These are phyloP conservation scores for Pichia sp. DNA, from an alignment of 1,139 yeast genomes.

Conservation along the genomic window DNA sequence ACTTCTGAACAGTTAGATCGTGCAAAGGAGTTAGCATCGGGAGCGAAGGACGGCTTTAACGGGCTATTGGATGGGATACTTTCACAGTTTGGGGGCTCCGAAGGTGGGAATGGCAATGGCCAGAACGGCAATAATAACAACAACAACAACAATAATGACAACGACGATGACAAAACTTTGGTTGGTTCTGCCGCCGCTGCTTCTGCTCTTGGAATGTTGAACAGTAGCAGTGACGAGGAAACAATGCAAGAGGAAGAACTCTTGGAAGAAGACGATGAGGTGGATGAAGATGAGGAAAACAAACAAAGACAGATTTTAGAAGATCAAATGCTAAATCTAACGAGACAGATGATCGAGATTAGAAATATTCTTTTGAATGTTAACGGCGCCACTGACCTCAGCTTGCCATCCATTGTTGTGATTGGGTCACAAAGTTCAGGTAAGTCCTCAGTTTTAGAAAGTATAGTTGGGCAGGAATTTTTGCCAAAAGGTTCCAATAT, in stretches of 20 bases:
- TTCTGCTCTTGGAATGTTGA: constrained; percentile 14
- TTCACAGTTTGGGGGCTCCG: constrained; percentile 25
- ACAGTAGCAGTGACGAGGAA: constrained; percentile 1
- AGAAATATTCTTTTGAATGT: constrained; percentile 72
- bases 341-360: constrained; percentile 95
- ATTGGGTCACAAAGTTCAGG: constrained; percentile 98
- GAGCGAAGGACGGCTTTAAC: constrained; percentile 42
- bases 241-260: neutral
- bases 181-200: constrained; percentile 20
- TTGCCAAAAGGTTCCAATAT: constrained; percentile 95
- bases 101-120: constrained; percentile 31
- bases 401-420: constrained; percentile 91
- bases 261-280: constrained; percentile 35
- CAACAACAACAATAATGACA: constrained; percentile 26
- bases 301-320: constrained; percentile 50
- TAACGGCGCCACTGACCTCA: constrained; percentile 68
- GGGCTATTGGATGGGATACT: constrained; percentile 35
- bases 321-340: constrained; percentile 77
- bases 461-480: constrained; percentile 92
- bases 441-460: constrained; percentile 88
- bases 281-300: constrained; percentile 33
- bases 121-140: constrained; percentile 26
- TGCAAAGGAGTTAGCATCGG: constrained; percentile 51
- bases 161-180: constrained; percentile 7
- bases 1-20: constrained; percentile 63